Conservation (phyloP, 495 filamentous ascomycete genomes). For the Penicillium waksmanii region DNA sequence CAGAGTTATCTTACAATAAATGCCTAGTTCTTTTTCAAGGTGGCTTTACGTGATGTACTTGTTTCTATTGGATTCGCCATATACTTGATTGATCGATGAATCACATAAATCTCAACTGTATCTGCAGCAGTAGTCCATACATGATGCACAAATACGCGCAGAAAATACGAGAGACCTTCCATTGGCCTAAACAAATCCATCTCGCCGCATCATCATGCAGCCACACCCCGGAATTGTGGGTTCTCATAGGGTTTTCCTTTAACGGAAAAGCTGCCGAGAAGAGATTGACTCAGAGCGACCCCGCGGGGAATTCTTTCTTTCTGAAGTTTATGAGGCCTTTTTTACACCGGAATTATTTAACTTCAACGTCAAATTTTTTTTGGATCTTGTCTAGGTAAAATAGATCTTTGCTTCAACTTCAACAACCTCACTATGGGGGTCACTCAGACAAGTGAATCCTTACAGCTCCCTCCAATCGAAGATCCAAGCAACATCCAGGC, state of each 20-base stretch:
- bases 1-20: no score
- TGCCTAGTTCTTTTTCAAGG: no score
- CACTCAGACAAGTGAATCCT: neutral
- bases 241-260: neutral
- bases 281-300: neutral
- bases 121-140: no score
- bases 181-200: neutral
- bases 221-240: neutral
- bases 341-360: no score
- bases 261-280: constrained; percentile 6
- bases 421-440: neutral
- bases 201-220: neutral
- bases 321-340: neutral
- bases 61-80: no score
- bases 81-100: no score
- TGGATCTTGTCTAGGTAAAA: neutral
- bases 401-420: neutral
- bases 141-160: no score
- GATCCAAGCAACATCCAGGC: constrained; percentile 1
- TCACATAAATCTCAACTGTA: no score
- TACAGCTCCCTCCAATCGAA: neutral
- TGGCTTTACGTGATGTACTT: no score
- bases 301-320: neutral
- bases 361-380: neutral
- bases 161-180: neutral